Evolutionary conservation across 805 yeast species (phyloP).

Genomic region (Trichomonascus vanleenenianus): DNA sequence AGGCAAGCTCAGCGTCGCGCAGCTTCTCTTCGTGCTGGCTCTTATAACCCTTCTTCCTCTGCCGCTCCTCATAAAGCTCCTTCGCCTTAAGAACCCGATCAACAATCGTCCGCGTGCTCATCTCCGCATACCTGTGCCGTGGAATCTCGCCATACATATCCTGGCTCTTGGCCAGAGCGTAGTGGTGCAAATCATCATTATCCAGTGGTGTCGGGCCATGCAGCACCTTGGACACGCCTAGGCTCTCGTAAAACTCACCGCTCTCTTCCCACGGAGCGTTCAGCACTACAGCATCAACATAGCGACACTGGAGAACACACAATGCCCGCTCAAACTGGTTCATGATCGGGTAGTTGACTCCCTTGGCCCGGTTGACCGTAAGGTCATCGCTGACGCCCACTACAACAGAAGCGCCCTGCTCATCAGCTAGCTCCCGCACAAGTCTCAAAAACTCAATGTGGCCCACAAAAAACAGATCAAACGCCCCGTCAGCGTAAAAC

Average conservation of each 20-base stretch:
- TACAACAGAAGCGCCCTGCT: slow-evolving; percentile 40
- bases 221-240: slow-evolving; percentile 36
- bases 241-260: slow-evolving; percentile 30
- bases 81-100: slow-evolving; percentile 63
- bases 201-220: slow-evolving; percentile 61
- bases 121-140: slow-evolving; percentile 51
- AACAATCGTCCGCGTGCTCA: slow-evolving; percentile 66
- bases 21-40: slow-evolving; percentile 39
- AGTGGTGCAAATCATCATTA: slow-evolving; percentile 32
- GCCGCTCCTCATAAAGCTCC: slow-evolving; percentile 75
- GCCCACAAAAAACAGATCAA: slow-evolving; percentile 90
- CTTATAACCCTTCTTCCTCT: slow-evolving; percentile 79
- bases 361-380: slow-evolving; percentile 48
- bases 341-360: slow-evolving; percentile 75
- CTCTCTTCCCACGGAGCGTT: slow-evolving; percentile 57
- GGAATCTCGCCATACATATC: slow-evolving; percentile 38
- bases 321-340: slow-evolving; percentile 75
- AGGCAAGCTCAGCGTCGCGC: slow-evolving; percentile 2
- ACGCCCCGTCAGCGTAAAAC: slow-evolving; percentile 70
- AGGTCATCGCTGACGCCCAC: slow-evolving; percentile 63
- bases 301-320: slow-evolving; percentile 81
- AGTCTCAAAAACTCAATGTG: slow-evolving; percentile 67
- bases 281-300: slow-evolving; percentile 71
- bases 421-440: slow-evolving; percentile 35
- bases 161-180: slow-evolving; percentile 28